phyloP scores from a whole-genome alignment of 192 early-diverging fungal species.

The Chytriomyces confervae region DNA sequence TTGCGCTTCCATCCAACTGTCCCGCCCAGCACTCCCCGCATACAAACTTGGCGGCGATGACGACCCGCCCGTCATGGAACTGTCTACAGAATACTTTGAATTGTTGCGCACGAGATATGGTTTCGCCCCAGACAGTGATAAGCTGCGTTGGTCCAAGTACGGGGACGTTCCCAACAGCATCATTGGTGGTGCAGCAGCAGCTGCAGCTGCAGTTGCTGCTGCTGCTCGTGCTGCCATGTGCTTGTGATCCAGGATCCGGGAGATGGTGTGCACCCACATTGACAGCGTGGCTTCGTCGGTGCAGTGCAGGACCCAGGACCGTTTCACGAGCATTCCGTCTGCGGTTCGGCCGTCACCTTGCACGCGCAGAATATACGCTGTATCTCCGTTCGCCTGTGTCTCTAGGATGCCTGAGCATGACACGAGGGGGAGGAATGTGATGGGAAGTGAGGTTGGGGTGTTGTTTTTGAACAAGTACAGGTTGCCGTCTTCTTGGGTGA shows the following conservation, averaged over 20 bases:
- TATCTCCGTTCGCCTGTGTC: background rate
- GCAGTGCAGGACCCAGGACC: background rate
- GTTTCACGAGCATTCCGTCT: background rate
- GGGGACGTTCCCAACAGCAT: background rate
- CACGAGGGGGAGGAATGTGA: slow-evolving; percentile 22
- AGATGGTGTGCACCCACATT: background rate
- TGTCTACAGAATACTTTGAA: background rate
- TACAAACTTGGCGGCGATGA: background rate
- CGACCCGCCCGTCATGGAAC: background rate
- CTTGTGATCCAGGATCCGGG: background rate
- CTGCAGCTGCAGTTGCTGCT: background rate
- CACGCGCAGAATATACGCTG: background rate
- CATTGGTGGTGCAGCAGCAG: background rate
- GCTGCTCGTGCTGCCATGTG: background rate
- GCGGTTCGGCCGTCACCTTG: background rate
- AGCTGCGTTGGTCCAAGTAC: no score
- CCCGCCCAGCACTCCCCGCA: background rate
- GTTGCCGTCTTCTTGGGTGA: background rate
- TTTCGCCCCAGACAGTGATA: no score
- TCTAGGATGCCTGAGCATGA: background rate
- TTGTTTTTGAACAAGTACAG: slow-evolving; percentile 18
- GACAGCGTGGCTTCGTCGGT: background rate
- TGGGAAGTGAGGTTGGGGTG: background rate
- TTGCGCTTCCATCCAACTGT: background rate
- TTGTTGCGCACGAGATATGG: no score